Conservation (phyloP, 805 yeast genomes). For the Pichia phayaonensis region DNA sequence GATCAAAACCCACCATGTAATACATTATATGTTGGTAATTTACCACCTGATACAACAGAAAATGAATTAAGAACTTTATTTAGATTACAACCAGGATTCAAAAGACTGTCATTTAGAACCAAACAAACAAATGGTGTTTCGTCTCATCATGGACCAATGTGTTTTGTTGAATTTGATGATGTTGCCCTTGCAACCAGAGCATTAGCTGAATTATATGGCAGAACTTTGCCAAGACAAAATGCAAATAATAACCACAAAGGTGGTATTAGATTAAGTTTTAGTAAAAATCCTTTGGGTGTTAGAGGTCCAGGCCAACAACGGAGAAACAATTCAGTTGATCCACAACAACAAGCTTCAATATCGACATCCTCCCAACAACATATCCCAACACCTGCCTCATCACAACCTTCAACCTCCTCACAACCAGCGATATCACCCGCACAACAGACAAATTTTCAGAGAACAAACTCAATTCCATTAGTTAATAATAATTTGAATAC, state of each 20-base stretch:
- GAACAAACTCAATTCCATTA: background rate
- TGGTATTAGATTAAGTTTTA: slow-evolving; percentile 87
- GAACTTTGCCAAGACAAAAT: slow-evolving; percentile 76
- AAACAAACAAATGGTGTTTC: slow-evolving; percentile 35
- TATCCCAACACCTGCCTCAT: background rate
- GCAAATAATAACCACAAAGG: slow-evolving; percentile 53
- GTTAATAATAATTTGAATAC: background rate
- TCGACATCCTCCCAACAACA: background rate
- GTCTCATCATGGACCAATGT: slow-evolving; percentile 90
- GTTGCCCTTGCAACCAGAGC: slow-evolving; percentile 91
- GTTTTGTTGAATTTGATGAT: slow-evolving; percentile 97
- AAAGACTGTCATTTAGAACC: slow-evolving; percentile 85
- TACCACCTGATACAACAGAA: slow-evolving; percentile 96
- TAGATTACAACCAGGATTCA: slow-evolving; percentile 85
- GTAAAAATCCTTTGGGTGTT: slow-evolving; percentile 95
- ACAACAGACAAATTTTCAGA: background rate
- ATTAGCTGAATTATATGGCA: slow-evolving; percentile 86
- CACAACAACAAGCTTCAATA: background rate
- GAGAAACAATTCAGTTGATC: slow-evolving; percentile 14
- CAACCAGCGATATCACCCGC: background rate
- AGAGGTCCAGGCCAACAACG: slow-evolving; percentile 49
- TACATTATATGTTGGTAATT: slow-evolving; percentile 91
- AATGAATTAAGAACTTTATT: slow-evolving; percentile 83
- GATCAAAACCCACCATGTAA: slow-evolving; percentile 99
- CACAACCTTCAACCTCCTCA: background rate